These are phyloP conservation scores for Pseudogymnoascus sp. DNA, from an alignment of 2,329 filamentous ascomycete genomes.

Conservation along the genomic window DNA sequence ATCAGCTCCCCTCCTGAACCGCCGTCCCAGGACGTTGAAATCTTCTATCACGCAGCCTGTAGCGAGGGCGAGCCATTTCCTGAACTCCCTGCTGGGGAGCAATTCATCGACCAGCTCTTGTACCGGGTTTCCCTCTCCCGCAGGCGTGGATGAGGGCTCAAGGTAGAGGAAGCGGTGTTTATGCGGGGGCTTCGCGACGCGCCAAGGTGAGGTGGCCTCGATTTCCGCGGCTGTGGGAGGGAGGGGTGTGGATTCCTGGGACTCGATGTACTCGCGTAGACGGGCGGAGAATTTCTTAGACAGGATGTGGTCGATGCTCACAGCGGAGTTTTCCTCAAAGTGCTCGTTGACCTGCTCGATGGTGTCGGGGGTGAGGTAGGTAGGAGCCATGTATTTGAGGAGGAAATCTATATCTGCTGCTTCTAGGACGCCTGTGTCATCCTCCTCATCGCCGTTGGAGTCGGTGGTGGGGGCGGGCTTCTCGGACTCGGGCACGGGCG, in stretches of 20 bases:
- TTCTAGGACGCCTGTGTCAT: slow-evolving; percentile 50
- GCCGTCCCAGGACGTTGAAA: slow-evolving; percentile 71
- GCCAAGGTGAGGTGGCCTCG: slow-evolving; percentile 54
- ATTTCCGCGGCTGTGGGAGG: slow-evolving; percentile 45
- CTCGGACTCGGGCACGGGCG: slow-evolving; percentile 28
- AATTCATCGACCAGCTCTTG: slow-evolving; percentile 74
- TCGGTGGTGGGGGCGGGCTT: slow-evolving; percentile 1
- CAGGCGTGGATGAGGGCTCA: slow-evolving; percentile 40
- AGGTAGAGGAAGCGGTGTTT: slow-evolving; percentile 91
- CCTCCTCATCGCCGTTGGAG: slow-evolving; percentile 28
- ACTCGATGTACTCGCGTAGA: slow-evolving; percentile 63
- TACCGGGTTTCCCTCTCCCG: slow-evolving; percentile 45
- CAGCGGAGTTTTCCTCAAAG: slow-evolving; percentile 76
- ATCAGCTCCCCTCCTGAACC: slow-evolving; percentile 80
- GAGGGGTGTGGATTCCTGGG: slow-evolving; percentile 47
- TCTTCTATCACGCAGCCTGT: slow-evolving; percentile 68
- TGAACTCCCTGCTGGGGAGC: slow-evolving; percentile 77
- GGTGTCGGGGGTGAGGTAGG: slow-evolving; percentile 86
- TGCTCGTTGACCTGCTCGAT: slow-evolving; percentile 72
- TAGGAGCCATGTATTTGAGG: slow-evolving; percentile 80
- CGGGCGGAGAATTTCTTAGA: slow-evolving; percentile 67
- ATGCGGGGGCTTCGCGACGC: slow-evolving; percentile 78
- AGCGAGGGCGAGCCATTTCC: slow-evolving; percentile 78
- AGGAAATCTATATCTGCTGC: slow-evolving; percentile 82
- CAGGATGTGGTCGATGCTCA: slow-evolving; percentile 73